phyloP scores from a whole-genome alignment of 2,329 filamentous ascomycete species.

The Aspergillus japonicus region DNA sequence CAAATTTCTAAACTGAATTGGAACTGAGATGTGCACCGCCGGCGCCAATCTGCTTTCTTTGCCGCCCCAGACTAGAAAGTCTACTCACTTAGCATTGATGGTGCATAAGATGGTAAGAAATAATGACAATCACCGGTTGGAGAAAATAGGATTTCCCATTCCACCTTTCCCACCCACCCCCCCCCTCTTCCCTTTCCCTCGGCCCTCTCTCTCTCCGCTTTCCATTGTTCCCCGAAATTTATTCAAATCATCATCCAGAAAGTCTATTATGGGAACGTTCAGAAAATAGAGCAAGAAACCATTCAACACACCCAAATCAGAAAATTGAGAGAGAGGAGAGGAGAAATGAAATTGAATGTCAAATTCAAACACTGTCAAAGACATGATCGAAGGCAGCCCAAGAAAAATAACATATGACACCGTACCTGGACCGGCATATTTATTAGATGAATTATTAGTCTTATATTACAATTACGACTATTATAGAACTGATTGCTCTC shows the following conservation, averaged over 20 bases:
- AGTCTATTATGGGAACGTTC: background rate
- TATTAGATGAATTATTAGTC: conserved; percentile 10
- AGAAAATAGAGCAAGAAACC: background rate
- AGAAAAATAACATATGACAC: conserved; percentile 11
- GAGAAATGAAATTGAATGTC: too few species aligned
- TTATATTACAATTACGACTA: conserved; percentile 7
- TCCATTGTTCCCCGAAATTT: background rate
- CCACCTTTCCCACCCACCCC: background rate
- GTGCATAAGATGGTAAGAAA: conserved; percentile 6
- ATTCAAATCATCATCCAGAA: background rate
- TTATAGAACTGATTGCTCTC: background rate
- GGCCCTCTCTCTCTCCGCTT: background rate
- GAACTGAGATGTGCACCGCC: conserved; percentile 19
- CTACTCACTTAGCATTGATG: background rate
- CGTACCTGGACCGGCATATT: conserved; percentile 7
- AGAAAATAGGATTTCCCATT: conserved; percentile 1
- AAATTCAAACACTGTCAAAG: background rate
- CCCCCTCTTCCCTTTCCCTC: background rate
- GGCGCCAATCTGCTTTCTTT: conserved; percentile 15
- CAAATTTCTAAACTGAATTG: conserved; percentile 11
- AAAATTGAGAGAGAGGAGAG: conserved; percentile 3
- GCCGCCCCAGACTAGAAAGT: conserved; percentile 12
- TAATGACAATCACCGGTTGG: background rate
- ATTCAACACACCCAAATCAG: background rate
- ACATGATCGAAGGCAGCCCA: conserved; percentile 2